A percentile compares a stretch with the other conserved stretches of the same genome.
These are phyloP conservation scores for Ophiocordyceps sinensis DNA, from an alignment of 2,329 filamentous ascomycete genomes.

Conservation along the genomic window DNA sequence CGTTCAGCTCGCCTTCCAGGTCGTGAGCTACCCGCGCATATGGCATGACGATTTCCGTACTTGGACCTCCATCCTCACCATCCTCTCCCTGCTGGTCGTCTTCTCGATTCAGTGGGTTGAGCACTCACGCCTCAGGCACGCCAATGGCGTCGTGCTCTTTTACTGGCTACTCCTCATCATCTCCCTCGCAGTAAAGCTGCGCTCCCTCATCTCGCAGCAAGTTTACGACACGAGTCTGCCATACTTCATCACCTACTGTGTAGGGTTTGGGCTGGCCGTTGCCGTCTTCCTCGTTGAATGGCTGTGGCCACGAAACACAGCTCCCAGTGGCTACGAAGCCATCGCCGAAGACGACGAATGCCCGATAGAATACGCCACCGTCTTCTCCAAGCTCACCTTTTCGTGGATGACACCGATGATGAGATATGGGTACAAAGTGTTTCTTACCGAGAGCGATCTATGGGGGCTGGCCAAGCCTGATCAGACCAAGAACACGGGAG, in stretches of 20 bases:
- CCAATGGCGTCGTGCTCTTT: constrained; percentile 78
- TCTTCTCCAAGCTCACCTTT: constrained; percentile 90
- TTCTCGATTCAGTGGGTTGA: constrained; percentile 76
- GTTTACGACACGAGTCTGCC: constrained; percentile 49
- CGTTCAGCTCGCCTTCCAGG: constrained; percentile 63
- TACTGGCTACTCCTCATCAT: constrained; percentile 85
- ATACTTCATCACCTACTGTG: constrained; percentile 65
- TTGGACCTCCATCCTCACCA: constrained; percentile 60
- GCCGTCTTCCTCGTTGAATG: constrained; percentile 70
- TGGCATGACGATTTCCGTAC: constrained; percentile 78
- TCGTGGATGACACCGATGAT: constrained; percentile 99
- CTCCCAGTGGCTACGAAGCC: constrained; percentile 38
- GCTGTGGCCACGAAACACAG: constrained; percentile 63
- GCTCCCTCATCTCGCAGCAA: constrained; percentile 69
- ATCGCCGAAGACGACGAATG: constrained; percentile 47
- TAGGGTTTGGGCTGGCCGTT: constrained; percentile 54
- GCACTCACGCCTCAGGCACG: constrained; percentile 66
- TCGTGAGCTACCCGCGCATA: constrained; percentile 49
- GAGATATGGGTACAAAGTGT: constrained; percentile 85
- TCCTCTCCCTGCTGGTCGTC: constrained; percentile 59
- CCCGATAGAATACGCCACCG: constrained; percentile 77
- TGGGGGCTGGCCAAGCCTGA: constrained; percentile 81
- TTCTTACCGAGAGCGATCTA: constrained; percentile 83
- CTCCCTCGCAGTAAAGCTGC: constrained; percentile 66
- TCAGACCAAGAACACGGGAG: constrained; percentile 60